Conservation (phyloP, 1,284 basidiomycete genomes). For the Vanrija pseudolonga region DNA sequence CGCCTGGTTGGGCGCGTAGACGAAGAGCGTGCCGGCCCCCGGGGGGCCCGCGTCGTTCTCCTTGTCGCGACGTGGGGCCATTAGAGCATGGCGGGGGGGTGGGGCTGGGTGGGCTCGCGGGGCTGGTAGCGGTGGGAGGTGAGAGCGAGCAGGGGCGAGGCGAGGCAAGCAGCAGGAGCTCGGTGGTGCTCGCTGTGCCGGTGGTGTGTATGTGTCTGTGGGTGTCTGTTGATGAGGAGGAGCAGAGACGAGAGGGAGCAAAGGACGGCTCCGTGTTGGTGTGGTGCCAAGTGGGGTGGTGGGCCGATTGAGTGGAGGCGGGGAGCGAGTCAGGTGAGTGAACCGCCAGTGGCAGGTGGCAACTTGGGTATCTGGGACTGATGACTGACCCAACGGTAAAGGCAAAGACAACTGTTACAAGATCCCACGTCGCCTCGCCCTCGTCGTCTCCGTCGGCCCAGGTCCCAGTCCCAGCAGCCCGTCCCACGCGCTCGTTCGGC, state of each 20-base stretch:
- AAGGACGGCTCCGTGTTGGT: too few relatives aligned
- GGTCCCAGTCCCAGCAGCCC: not conserved
- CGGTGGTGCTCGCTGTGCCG: not conserved
- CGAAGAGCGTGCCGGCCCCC: slow-evolving; percentile 38
- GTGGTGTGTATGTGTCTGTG: too few relatives aligned
- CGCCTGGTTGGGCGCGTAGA: slow-evolving; percentile 17
- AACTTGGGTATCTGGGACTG: not conserved
- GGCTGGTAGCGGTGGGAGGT: too few relatives aligned
- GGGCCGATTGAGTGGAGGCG: not conserved
- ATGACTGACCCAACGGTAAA: not conserved
- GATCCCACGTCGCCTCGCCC: not conserved
- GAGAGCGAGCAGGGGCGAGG: too few relatives aligned
- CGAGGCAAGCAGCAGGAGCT: too few relatives aligned
- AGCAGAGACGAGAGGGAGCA: too few relatives aligned
- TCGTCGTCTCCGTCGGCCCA: not conserved
- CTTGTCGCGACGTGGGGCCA: slow-evolving; percentile 2
- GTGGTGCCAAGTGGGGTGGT: not conserved
- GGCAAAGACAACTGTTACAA: too few relatives aligned
- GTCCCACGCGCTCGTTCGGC: too few relatives aligned
- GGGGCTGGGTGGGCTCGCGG: not conserved
- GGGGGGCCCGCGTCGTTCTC: slow-evolving; percentile 26
- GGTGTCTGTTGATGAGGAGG: not conserved
- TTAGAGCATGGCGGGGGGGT: slow-evolving; percentile 4
- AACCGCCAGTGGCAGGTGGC: not conserved
- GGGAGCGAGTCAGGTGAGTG: not conserved